phyloP scores from a whole-genome alignment of 352 stramenopile genomes.

The Pythium biforme region DNA sequence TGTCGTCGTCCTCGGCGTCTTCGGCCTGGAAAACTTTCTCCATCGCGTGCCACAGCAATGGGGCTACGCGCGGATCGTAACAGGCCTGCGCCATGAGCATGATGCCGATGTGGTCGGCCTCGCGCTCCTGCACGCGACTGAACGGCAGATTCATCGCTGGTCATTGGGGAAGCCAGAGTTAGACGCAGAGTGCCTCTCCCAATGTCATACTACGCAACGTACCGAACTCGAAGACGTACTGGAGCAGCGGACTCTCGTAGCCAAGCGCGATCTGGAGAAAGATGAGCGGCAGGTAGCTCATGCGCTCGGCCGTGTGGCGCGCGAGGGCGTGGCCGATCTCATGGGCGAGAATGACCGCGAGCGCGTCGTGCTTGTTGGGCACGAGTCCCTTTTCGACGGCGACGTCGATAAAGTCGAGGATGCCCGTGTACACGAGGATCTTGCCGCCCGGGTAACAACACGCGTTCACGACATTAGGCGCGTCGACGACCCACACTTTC shows the following conservation, averaged over 20 bases:
- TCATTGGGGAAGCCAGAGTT: background rate
- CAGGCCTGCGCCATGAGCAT: slow-evolving; percentile 74
- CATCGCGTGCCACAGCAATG: slow-evolving; percentile 47
- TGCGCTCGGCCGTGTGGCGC: slow-evolving; percentile 57
- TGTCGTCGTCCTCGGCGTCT: slow-evolving; percentile 25
- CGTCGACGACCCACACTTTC: slow-evolving; percentile 57
- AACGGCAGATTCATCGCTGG: slow-evolving; percentile 61
- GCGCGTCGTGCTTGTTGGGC: slow-evolving; percentile 56
- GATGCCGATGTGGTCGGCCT: slow-evolving; percentile 72
- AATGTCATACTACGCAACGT: no score
- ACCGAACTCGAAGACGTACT: slow-evolving; percentile 65
- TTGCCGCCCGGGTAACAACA: slow-evolving; percentile 65
- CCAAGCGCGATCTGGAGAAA: slow-evolving; percentile 45
- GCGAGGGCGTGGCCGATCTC: slow-evolving; percentile 71
- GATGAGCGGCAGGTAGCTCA: slow-evolving; percentile 59
- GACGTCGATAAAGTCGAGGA: slow-evolving; percentile 63
- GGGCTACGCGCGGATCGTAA: slow-evolving; percentile 60
- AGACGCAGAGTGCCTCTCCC: background rate
- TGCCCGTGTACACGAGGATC: slow-evolving; percentile 66
- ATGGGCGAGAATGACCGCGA: slow-evolving; percentile 62
- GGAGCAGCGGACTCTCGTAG: slow-evolving; percentile 60
- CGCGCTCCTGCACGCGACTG: slow-evolving; percentile 55
- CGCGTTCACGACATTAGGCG: slow-evolving; percentile 45
- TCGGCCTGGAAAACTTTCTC: slow-evolving; percentile 31
- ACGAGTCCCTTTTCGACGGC: slow-evolving; percentile 56